Evolutionary conservation across 164 flowering plant genomes (phyloP), one percentile per base, ranked within the genome.

Genomic region (Piper betle): DNA sequence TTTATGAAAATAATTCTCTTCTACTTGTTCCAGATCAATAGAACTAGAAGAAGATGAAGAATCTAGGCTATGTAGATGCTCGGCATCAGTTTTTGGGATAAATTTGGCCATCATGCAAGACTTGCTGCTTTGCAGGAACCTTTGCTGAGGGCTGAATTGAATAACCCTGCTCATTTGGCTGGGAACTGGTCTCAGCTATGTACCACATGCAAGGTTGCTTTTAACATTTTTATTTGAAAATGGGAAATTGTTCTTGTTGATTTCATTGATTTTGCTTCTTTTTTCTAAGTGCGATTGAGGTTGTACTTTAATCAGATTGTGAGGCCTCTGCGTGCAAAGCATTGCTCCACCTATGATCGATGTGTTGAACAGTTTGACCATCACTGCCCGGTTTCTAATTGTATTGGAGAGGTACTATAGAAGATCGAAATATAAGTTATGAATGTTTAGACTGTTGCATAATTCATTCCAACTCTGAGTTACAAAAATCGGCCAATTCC

Each of bases 101-200:
- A n/a, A 43, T 15, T 15, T 43, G 50, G 12, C 8, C 12, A 43
- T 43, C 50, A 43, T 43, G 8, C 12, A 15, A 55, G 19, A 66
- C 66, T 37, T 48, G 33, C 58, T 55, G 6, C 57, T 12, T 9
- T 18, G 41, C 68, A 88, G 97, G 97, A 93, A 72, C 98, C 96
- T 64, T 71, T 92, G 50, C 64, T 89, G 77, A 92, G 84, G 84
- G 77, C 84, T 65, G 98, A 92, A 73, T 69, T 84, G 55, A 82
- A 80, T 66, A 73, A 84, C 74, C 96, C 96, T 68, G 88, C 89
- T 59, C 72, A 89, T 71, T 79, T 92, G 48, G 85, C 89, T 77
- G 98, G 98, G 59, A 92, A 92, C 75, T 92, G 97, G 98, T 84
- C 98, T 62, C 96, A 83, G 76, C 91, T 92, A 55, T 92, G 98